phyloP scores from a whole-genome alignment of 768 basidiomycete species.

The Termitomyces sp. region DNA sequence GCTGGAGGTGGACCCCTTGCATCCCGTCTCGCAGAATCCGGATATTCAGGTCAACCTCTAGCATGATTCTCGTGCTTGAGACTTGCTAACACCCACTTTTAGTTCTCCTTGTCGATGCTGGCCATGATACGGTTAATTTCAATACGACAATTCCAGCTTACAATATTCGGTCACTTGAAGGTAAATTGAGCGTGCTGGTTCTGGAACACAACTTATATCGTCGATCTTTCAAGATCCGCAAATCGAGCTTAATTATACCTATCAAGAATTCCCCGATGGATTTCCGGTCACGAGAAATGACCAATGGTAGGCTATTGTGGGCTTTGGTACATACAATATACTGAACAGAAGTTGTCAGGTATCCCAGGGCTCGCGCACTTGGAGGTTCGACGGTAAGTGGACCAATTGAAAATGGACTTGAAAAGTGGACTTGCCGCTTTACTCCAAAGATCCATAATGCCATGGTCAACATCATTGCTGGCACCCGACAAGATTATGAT shows the following conservation, averaged over 20 bases:
- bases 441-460: constrained; percentile 25
- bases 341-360: constrained; percentile 15
- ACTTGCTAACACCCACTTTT: background rate
- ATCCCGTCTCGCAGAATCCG: constrained; percentile 21
- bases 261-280: constrained; percentile 25
- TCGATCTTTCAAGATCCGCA: constrained; percentile 20
- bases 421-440: background rate
- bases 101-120: constrained; percentile 30
- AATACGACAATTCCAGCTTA: constrained; percentile 28
- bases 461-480: constrained; percentile 25
- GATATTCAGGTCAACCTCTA: constrained; percentile 20
- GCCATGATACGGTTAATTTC: constrained; percentile 22
- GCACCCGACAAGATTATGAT: constrained; percentile 23
- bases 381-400: constrained; percentile 28
- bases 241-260: constrained; percentile 26
- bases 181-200: constrained; percentile 11
- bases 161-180: constrained; percentile 22
- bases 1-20: constrained; percentile 26
- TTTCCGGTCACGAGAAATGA: constrained; percentile 23
- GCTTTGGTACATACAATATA: background rate
- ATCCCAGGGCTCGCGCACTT: constrained; percentile 26
- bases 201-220: background rate
- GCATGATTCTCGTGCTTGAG: background rate
- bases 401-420: background rate
- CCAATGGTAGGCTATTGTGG: constrained; percentile 18